A percentile compares a stretch with the other conserved stretches of the same genome.
phyloP scores from a whole-genome alignment of 192 early-diverging fungal genomes.

The Radiomyces spectabilis region DNA sequence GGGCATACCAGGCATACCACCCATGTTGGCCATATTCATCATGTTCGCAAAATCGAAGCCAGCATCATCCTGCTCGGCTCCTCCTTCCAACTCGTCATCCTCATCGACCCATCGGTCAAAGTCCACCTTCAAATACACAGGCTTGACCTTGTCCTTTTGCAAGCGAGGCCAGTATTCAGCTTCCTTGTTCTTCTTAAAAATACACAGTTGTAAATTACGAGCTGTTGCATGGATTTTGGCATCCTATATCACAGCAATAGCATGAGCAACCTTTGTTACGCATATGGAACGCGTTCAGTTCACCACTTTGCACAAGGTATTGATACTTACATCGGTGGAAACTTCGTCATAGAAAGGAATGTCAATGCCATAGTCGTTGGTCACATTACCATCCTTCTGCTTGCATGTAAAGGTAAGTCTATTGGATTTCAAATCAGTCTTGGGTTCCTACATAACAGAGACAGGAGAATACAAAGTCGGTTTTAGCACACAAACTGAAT shows the following conservation, averaged over 20 bases:
- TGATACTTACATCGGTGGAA: background rate
- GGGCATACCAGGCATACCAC: conserved; percentile 36
- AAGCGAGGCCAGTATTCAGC: conserved; percentile 79
- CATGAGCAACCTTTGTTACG: background rate
- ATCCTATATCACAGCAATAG: conserved; percentile 5
- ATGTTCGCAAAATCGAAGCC: too few species aligned
- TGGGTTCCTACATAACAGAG: conserved; percentile 18
- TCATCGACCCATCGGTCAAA: conserved; percentile 89
- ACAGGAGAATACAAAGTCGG: background rate
- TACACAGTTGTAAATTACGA: conserved; percentile 56
- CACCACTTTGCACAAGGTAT: background rate
- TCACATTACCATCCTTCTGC: conserved; percentile 45
- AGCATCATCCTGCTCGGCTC: conserved; percentile 19
- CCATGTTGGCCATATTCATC: conserved; percentile 35
- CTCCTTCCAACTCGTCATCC: conserved; percentile 84
- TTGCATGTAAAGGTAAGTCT: conserved; percentile 62
- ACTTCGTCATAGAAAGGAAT: conserved; percentile 71
- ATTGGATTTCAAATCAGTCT: conserved; percentile 8
- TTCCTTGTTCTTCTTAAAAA: conserved; percentile 67
- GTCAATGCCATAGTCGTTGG: conserved; percentile 63
- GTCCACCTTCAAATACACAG: conserved; percentile 82
- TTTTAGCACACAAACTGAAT: background rate
- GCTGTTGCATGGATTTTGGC: conserved; percentile 60
- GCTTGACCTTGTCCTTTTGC: conserved; percentile 60
- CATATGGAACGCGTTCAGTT: too few species aligned